Conservation (phyloP, 345 rosid genomes). For the Eucalyptus melliodora region DNA sequence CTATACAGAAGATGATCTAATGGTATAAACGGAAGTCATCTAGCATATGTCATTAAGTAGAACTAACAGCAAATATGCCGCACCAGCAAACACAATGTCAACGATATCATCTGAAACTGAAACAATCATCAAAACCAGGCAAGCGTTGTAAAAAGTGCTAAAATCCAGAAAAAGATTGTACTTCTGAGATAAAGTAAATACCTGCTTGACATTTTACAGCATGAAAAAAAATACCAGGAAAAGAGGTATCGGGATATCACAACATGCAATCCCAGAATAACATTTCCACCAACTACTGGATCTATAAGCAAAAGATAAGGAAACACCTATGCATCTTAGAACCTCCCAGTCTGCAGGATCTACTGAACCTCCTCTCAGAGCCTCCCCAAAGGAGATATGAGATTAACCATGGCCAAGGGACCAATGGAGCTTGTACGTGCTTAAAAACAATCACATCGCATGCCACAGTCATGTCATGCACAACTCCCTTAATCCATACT, state of each 20-base stretch:
- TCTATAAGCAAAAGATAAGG: neutral
- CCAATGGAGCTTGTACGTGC: neutral
- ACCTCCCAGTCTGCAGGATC: neutral
- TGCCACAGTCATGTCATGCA: neutral
- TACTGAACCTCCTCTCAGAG: neutral
- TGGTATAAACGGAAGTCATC: neutral
- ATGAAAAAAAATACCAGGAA: neutral
- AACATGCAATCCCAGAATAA: neutral
- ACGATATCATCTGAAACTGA: neutral
- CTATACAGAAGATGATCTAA: neutral
- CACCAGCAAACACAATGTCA: neutral
- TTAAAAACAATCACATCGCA: neutral
- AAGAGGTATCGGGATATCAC: neutral
- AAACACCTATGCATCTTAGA: neutral
- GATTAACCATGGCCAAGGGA: neutral
- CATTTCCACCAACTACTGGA: neutral
- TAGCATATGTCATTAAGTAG: neutral
- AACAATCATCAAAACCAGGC: neutral
- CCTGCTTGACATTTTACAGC: neutral
- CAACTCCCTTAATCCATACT: neutral
- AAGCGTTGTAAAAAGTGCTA: neutral
- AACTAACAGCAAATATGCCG: neutral
- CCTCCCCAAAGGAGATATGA: neutral
- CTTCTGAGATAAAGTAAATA: neutral
- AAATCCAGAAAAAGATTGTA: neutral